Percentiles rank a stretch among this genome's conserved stretches.
These are phyloP conservation scores for Solanum rostratum DNA, from an alignment of 257 asterid species.

Conservation along the genomic window DNA sequence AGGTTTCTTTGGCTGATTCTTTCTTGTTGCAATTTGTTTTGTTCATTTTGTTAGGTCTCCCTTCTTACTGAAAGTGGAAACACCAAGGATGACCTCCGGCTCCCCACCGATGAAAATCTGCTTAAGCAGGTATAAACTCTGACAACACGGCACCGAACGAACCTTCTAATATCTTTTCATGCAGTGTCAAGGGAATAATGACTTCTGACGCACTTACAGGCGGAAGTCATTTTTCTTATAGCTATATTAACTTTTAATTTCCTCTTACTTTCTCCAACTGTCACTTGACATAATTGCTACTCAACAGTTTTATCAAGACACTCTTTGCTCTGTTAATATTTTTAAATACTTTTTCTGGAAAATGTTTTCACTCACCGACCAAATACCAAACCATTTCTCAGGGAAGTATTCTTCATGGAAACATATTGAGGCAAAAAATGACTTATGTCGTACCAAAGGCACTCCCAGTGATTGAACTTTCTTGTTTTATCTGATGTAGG, in stretches of 20 bases:
- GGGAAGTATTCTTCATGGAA: neutral
- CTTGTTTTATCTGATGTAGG: constrained; percentile 8
- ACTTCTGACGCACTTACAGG: neutral
- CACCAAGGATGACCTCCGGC: constrained; percentile 70
- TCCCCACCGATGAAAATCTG: constrained; percentile 66
- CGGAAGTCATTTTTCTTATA: neutral
- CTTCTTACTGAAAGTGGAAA: constrained; percentile 72
- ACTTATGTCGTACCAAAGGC: neutral
- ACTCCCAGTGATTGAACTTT: neutral
- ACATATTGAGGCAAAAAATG: no score
- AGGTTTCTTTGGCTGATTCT: neutral
- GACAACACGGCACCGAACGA: neutral
- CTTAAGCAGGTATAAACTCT: constrained; percentile 34
- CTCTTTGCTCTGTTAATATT: neutral
- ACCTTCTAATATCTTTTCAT: neutral
- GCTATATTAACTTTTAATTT: neutral
- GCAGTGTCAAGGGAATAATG: neutral
- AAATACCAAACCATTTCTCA: no score
- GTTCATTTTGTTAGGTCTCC: constrained; percentile 35
- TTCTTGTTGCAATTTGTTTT: neutral
- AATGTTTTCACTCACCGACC: no score
- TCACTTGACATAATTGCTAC: neutral
- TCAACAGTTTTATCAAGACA: neutral
- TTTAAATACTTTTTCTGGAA: no score
- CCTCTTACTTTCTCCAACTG: neutral